These are phyloP conservation scores for Irpex sp. DNA, from an alignment of 1,284 basidiomycete genomes.

Conservation along the genomic window DNA sequence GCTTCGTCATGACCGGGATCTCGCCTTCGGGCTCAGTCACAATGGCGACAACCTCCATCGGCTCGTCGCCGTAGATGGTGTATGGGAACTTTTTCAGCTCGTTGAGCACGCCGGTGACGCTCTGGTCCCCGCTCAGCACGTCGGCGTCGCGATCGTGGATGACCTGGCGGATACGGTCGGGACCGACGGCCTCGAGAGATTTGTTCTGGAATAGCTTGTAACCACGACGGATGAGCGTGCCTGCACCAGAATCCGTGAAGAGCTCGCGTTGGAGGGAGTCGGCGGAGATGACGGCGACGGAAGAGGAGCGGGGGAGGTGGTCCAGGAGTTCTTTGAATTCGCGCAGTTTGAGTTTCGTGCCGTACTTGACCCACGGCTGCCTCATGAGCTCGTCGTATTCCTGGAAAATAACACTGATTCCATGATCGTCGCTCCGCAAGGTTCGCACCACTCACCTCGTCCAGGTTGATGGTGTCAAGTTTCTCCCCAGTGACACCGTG, in stretches of 20 bases:
- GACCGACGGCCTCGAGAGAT: constrained; percentile 81
- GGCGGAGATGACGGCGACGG: constrained; percentile 96
- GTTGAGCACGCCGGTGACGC: constrained; percentile 87
- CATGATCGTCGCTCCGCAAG: not conserved
- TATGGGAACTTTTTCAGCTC: constrained; percentile 80
- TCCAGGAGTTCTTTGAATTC: constrained; percentile 99
- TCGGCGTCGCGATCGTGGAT: constrained; percentile 95
- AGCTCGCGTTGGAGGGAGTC: constrained; percentile 95
- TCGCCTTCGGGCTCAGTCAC: constrained; percentile 91
- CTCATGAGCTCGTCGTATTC: constrained; percentile 98
- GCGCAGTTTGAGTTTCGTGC: constrained; percentile 98
- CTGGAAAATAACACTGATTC: constrained; percentile 33
- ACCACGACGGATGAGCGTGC: constrained; percentile 95
- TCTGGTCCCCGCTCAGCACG: constrained; percentile 80
- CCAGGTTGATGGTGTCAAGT: constrained; percentile 94
- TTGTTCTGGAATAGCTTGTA: constrained; percentile 96
- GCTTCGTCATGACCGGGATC: constrained; percentile 89
- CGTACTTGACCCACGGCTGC: constrained; percentile 99
- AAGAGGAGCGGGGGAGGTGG: constrained; percentile 96
- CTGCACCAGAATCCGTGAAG: constrained; percentile 97
- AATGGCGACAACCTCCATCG: constrained; percentile 92
- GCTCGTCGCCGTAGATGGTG: constrained; percentile 98
- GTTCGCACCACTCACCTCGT: constrained; percentile 63
- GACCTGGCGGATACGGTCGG: constrained; percentile 90
- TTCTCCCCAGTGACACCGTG: constrained; percentile 96